Conservation (phyloP, 176 grass and related monocot species). For the Oryza glumipatula region DNA sequence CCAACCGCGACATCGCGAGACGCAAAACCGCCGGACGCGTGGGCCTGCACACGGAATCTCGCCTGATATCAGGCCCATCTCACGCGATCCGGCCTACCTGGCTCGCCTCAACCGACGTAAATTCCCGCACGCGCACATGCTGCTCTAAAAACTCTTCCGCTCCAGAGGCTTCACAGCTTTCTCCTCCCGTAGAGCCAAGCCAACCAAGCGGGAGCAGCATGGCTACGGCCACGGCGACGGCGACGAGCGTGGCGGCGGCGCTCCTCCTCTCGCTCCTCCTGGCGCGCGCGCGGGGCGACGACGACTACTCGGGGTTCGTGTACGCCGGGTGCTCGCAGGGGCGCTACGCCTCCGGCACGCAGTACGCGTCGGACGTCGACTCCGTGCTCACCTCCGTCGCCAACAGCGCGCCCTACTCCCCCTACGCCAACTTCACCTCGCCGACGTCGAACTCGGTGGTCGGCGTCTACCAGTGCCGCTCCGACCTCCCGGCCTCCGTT, state of each 20-base stretch:
- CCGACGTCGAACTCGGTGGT: conserved; percentile 23
- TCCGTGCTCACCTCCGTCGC: conserved; percentile 74
- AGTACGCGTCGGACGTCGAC: conserved; percentile 65
- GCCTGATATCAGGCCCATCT: background rate
- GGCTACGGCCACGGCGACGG: conserved; percentile 28
- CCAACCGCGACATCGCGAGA: background rate
- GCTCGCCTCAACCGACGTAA: background rate
- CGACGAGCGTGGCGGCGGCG: background rate
- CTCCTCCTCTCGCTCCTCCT: conserved; percentile 37
- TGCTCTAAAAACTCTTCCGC: background rate
- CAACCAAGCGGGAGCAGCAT: conserved; percentile 35
- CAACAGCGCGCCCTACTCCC: conserved; percentile 56
- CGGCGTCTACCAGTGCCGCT: conserved; percentile 88
- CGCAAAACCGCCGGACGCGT: background rate
- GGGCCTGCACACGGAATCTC: background rate
- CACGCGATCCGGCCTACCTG: background rate
- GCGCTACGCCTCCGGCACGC: conserved; percentile 52
- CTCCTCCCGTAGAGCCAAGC: background rate
- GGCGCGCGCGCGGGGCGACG: background rate
- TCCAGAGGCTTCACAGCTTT: conserved; percentile 4
- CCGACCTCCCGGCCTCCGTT: conserved; percentile 60
- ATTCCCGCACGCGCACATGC: background rate
- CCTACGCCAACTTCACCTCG: conserved; percentile 66
- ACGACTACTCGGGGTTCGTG: conserved; percentile 71
- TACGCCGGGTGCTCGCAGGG: conserved; percentile 84